Percentiles rank a stretch among this genome's conserved stretches.
phyloP scores from a whole-genome alignment of 1,284 basidiomycete genomes.

The Kalmanozyma brasiliensis region DNA sequence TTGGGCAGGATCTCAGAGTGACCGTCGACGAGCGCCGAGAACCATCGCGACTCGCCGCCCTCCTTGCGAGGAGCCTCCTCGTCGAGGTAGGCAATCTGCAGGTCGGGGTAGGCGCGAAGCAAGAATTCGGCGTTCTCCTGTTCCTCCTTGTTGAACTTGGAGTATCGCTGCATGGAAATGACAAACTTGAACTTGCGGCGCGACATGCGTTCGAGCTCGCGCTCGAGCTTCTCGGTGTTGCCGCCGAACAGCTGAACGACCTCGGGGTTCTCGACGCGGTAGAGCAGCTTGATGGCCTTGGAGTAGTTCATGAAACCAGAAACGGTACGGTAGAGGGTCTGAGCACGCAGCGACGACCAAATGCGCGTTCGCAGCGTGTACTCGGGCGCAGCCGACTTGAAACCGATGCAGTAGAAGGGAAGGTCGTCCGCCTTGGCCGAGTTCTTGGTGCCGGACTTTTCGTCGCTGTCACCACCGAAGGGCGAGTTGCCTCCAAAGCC shows the following conservation, averaged over 20 bases:
- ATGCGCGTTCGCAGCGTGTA: constrained; percentile 98
- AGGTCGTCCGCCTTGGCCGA: constrained; percentile 79
- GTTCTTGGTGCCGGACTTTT: constrained; percentile 61
- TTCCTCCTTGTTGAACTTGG: constrained; percentile 99
- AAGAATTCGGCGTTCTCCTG: constrained; percentile 99
- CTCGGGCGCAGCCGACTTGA: constrained; percentile 98
- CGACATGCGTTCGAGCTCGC: constrained; percentile 96
- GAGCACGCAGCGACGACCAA: constrained; percentile 97
- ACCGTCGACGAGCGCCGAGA: constrained; percentile 95
- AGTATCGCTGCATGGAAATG: constrained; percentile 99
- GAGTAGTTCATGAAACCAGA: constrained; percentile 99
- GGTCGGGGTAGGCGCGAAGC: constrained; percentile 95
- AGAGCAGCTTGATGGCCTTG: constrained; percentile 99
- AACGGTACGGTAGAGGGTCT: constrained; percentile 97
- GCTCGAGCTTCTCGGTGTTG: constrained; percentile 95
- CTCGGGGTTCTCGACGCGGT: constrained; percentile 98
- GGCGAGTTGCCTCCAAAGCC: constrained; percentile 81
- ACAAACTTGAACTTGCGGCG: constrained; percentile 99
- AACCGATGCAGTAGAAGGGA: constrained; percentile 98
- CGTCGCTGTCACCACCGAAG: constrained; percentile 74
- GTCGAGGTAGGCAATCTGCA: constrained; percentile 98
- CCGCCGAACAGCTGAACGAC: constrained; percentile 96
- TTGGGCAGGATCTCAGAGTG: constrained; percentile 94
- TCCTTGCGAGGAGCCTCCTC: constrained; percentile 92
- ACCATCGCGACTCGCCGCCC: constrained; percentile 92